Evolutionary conservation across 352 stramenopile genomes (phyloP), one percentile per base, ranked within the genome.

Genomic region (Pythium myriotylum): DNA sequence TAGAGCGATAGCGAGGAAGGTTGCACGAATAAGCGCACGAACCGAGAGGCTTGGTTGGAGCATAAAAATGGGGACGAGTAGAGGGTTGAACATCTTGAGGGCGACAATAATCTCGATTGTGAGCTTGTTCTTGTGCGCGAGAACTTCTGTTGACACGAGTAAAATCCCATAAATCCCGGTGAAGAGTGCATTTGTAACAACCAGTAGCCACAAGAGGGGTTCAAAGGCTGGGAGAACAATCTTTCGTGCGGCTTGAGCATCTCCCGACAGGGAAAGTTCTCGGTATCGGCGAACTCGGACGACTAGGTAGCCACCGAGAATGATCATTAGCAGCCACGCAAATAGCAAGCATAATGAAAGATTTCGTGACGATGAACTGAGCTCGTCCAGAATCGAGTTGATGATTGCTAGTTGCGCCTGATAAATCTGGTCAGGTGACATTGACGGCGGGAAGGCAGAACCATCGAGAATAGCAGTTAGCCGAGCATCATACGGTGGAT

Each of bases 161-260:
- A 43, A 32, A 12, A 59, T n/a, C 35, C 37, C 24, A 39, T 68
- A 65, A 26, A 69, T 41, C 20, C 58, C 32, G 27, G 65, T 22
- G 70, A 82, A 89, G 1, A 62, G 22, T 3, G 65, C 67, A 0
- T 74, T 73, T 2, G 58, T 56, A 7, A 26, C 40, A 14, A 55
- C 65, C n/a, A 91, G 58, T 1, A 88, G 47, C 79, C 80, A 89
- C 4, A 92, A 54, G 23, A 90, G 46, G 19, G 80, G 80, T 54
- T 91, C 77, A 46, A 91, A 92, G 1, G 81, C 73, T 3, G 83
- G 83, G 12, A 92, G 45, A n/a, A 92, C 66, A 35, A 91, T 74
- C 63, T 81, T 81, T 12, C 74, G 65, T 5, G 80, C 79, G 1
- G 80, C 82, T 39, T 56, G 56, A 3, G 63, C 56, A 55, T 86